A percentile compares a stretch with the other conserved stretches of the same genome.
These are phyloP conservation scores for Fusarium luffae DNA, from an alignment of 2,329 filamentous ascomycete species.

Conservation along the genomic window DNA sequence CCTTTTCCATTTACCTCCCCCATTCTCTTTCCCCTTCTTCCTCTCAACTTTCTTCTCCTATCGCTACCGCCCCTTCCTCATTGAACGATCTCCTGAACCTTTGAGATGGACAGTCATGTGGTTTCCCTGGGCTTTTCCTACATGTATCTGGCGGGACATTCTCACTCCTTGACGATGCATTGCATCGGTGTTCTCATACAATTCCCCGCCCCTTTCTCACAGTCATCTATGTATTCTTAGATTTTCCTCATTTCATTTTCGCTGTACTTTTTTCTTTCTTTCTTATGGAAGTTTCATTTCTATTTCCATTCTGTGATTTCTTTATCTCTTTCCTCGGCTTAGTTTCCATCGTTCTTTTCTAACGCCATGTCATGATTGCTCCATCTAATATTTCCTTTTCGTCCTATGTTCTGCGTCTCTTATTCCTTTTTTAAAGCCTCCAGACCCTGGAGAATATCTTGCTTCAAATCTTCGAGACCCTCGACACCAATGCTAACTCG, in stretches of 20 bases:
- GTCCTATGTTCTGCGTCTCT: background rate
- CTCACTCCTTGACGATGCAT: slow-evolving; percentile 16
- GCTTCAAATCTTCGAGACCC: slow-evolving; percentile 82
- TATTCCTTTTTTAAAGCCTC: slow-evolving; percentile 58
- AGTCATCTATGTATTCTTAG: slow-evolving; percentile 2
- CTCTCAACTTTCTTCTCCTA: background rate
- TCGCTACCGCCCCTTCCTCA: background rate
- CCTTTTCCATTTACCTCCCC: background rate
- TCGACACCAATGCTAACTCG: slow-evolving; percentile 90
- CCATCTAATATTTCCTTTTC: background rate
- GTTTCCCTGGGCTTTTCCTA: background rate
- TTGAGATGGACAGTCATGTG: background rate
- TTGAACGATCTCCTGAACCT: background rate
- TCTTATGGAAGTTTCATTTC: background rate
- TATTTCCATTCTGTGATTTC: slow-evolving; percentile 1
- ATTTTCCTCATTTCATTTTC: slow-evolving; percentile 1
- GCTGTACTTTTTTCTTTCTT: background rate
- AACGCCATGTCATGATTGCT: background rate
- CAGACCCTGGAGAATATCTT: slow-evolving; percentile 77
- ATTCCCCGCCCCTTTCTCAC: background rate
- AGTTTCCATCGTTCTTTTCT: background rate
- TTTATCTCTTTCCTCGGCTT: background rate
- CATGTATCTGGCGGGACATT: background rate
- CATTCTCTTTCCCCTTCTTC: background rate
- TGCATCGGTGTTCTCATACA: background rate